Conservation (phyloP, 1,284 basidiomycete genomes). For the Moniliophthora roreri region DNA sequence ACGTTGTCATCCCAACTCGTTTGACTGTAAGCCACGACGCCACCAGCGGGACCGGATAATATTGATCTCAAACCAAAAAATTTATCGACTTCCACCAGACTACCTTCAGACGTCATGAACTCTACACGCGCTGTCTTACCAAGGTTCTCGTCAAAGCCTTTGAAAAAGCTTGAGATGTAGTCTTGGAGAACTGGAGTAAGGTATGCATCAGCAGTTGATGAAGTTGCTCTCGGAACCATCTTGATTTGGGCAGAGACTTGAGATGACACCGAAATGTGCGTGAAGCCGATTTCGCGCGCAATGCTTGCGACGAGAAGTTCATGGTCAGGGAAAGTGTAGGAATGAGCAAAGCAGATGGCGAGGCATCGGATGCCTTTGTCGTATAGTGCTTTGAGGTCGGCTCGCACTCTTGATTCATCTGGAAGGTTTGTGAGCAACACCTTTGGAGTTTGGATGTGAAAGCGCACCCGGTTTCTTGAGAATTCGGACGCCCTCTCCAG, state of each 20-base stretch:
- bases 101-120: constrained; percentile 9
- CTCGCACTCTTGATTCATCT: background rate
- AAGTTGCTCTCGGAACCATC: constrained; percentile 8
- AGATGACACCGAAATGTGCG: constrained; percentile 8
- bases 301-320: constrained; percentile 6
- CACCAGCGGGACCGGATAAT: constrained; percentile 8
- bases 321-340: constrained; percentile 7
- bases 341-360: constrained; percentile 7
- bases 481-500: constrained; percentile 9
- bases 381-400: constrained; percentile 2
- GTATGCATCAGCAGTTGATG: constrained; percentile 8
- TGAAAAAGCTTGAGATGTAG: constrained; percentile 3
- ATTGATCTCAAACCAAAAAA: constrained; percentile 9
- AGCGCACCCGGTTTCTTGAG: background rate
- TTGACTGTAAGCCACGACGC: constrained; percentile 5
- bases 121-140: background rate
- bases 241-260: constrained; percentile 5
- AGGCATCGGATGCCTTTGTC: constrained; percentile 7
- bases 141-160: constrained; percentile 1
- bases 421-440: background rate
- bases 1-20: constrained; percentile 8
- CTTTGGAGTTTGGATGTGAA: background rate
- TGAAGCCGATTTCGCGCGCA: constrained; percentile 9
- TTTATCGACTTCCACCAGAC: constrained; percentile 4
- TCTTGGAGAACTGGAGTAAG: constrained; percentile 4